Conservation (phyloP, 768 basidiomycete species). For the Mycena sanguinolenta region DNA sequence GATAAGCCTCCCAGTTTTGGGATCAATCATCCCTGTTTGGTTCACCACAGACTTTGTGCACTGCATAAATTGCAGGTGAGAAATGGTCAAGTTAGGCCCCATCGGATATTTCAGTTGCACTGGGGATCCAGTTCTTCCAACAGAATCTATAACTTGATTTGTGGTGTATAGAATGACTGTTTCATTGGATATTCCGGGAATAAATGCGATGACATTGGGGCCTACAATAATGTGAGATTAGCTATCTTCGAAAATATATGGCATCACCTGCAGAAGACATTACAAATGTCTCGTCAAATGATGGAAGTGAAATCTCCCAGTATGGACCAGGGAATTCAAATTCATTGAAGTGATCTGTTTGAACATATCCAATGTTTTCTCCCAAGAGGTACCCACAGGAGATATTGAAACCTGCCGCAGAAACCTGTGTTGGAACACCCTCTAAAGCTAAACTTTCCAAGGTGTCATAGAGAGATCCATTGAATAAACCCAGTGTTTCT, state of each 20-base stretch:
- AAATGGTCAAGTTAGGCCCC: slow-evolving; percentile 2
- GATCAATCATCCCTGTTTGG: background rate
- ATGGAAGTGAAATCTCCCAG: slow-evolving; percentile 1
- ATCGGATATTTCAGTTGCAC: background rate
- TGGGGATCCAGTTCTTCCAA: slow-evolving; percentile 1
- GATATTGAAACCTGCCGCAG: background rate
- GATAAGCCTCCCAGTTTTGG: background rate
- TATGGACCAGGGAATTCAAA: background rate
- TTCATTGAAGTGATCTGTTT: background rate
- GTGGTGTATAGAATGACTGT: slow-evolving; percentile 2
- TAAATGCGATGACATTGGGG: background rate
- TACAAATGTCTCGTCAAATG: background rate
- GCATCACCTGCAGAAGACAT: background rate
- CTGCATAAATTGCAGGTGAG: background rate
- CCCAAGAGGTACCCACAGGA: slow-evolving; percentile 2
- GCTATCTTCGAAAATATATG: background rate
- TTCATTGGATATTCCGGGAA: background rate
- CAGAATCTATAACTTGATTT: slow-evolving; percentile 1
- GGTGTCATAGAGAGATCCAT: background rate
- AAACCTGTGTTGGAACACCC: background rate
- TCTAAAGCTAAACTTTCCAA: background rate
- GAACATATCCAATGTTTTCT: slow-evolving; percentile 5
- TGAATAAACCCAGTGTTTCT: background rate
- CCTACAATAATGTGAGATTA: background rate
- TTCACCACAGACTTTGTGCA: slow-evolving; percentile 5